phyloP scores from a whole-genome alignment of 768 basidiomycete species.

The Lactifluus echinatus region DNA sequence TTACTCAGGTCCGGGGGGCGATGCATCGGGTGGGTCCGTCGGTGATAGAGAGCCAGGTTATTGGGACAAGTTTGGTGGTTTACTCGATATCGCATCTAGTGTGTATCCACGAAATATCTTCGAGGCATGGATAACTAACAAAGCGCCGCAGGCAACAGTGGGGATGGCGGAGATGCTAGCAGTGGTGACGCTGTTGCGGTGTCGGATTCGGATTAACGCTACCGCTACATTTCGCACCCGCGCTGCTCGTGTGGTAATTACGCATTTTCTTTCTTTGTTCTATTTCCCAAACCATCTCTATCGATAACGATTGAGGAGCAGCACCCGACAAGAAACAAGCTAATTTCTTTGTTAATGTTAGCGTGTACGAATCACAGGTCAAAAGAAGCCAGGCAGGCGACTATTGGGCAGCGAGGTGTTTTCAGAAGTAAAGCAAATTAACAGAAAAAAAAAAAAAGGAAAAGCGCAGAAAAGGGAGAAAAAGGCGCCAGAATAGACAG shows the following conservation, averaged over 20 bases:
- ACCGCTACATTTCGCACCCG: neutral
- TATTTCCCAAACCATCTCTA: neutral
- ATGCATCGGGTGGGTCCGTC: constrained; percentile 26
- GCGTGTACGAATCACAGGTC: constrained; percentile 1
- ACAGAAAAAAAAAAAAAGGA: constrained; percentile 29
- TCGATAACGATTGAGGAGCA: neutral
- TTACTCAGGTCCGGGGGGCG: constrained; percentile 24
- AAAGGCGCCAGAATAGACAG: constrained; percentile 2
- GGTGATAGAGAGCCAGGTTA: neutral
- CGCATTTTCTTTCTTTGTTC: neutral
- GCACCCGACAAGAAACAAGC: constrained; percentile 2
- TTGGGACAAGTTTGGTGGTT: constrained; percentile 4
- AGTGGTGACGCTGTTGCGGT: constrained; percentile 5
- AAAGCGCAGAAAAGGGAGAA: neutral
- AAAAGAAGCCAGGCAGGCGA: neutral
- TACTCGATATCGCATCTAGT: constrained; percentile 27
- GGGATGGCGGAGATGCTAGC: constrained; percentile 14
- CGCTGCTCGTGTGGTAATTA: neutral
- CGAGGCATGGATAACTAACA: neutral
- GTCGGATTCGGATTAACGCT: neutral
- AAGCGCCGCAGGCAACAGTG: neutral
- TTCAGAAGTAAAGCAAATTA: constrained; percentile 25
- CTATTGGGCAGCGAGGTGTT: constrained; percentile 6
- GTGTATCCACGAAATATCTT: constrained; percentile 5
- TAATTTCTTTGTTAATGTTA: constrained; percentile 12